These are phyloP conservation scores for Colletotrichum siamense DNA, from an alignment of 2,329 filamentous ascomycete genomes.

Conservation along the genomic window DNA sequence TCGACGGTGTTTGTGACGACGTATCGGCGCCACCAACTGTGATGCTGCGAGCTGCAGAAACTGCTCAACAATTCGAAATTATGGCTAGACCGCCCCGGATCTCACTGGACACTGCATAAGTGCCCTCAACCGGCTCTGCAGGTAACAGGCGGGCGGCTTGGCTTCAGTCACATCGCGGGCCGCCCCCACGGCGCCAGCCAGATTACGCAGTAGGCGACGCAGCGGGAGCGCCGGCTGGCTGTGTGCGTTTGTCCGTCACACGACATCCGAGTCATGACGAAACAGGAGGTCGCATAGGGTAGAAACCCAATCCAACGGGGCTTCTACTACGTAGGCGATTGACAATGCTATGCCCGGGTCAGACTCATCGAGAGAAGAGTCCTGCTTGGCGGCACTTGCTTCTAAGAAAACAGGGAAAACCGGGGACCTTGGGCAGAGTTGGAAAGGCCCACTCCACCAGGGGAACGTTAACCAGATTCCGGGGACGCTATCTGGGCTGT, in stretches of 20 bases:
- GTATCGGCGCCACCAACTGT: neutral
- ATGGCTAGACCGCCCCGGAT: neutral
- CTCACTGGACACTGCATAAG: neutral
- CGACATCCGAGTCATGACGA: neutral
- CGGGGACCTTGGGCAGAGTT: neutral
- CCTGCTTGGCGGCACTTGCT: too few relatives aligned
- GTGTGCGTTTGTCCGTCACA: neutral
- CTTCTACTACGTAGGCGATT: neutral
- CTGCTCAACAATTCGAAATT: neutral
- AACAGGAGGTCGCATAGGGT: neutral
- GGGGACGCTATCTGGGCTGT: neutral
- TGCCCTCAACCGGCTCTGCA: neutral
- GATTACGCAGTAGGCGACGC: neutral
- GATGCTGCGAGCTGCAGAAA: neutral
- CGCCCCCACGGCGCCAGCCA: neutral
- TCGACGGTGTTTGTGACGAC: neutral
- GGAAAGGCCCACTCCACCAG: neutral
- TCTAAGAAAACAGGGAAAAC: neutral
- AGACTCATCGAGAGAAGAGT: neutral
- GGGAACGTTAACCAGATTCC: constrained; percentile 2
- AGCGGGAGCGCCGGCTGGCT: neutral
- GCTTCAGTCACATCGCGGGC: neutral
- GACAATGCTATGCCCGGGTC: neutral
- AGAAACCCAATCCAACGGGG: neutral
- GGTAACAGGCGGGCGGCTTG: neutral